Percentiles rank a stretch among this genome's conserved stretches.
Evolutionary conservation across 225 moss, liverwort and hornwort species (phyloP).

Genomic region (Marchantia paleacea): DNA sequence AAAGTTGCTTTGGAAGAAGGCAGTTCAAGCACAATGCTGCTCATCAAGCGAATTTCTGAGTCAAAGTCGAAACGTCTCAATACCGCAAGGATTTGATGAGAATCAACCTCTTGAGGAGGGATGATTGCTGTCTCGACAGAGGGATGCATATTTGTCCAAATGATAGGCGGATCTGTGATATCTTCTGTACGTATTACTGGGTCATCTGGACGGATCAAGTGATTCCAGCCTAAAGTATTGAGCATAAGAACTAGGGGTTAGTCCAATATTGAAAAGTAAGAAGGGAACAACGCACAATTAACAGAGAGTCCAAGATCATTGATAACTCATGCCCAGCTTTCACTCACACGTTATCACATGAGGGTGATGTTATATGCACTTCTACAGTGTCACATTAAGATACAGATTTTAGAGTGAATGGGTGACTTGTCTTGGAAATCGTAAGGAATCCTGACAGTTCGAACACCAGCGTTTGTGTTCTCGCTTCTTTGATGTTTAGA

Average conservation of each 20-base stretch:
- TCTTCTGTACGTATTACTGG: constrained; percentile 12
- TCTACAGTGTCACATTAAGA: not conserved
- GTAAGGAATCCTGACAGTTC: not conserved
- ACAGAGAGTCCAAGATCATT: not conserved
- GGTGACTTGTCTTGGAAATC: not conserved
- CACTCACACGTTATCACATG: not conserved
- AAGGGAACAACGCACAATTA: not conserved
- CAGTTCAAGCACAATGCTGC: constrained; percentile 45
- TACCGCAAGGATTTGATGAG: constrained; percentile 33
- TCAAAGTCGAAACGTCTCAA: constrained; percentile 51
- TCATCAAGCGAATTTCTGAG: constrained; percentile 48
- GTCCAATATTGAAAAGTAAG: not conserved
- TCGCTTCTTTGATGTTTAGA: not conserved
- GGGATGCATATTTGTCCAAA: constrained; percentile 42
- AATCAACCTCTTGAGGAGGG: constrained; percentile 36
- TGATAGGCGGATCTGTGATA: constrained; percentile 4
- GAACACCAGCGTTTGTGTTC: not conserved
- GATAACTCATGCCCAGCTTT: no score
- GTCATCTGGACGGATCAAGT: constrained; percentile 38
- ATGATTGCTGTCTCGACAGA: constrained; percentile 40
- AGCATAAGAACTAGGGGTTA: not conserved
- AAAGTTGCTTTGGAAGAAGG: constrained; percentile 31
- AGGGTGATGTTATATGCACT: not conserved
- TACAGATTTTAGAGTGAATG: not conserved
- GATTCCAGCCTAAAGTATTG: constrained; percentile 34